phyloP scores from a whole-genome alignment of 2,329 filamentous ascomycete species.

The Thermothelomyces thermophilus region DNA sequence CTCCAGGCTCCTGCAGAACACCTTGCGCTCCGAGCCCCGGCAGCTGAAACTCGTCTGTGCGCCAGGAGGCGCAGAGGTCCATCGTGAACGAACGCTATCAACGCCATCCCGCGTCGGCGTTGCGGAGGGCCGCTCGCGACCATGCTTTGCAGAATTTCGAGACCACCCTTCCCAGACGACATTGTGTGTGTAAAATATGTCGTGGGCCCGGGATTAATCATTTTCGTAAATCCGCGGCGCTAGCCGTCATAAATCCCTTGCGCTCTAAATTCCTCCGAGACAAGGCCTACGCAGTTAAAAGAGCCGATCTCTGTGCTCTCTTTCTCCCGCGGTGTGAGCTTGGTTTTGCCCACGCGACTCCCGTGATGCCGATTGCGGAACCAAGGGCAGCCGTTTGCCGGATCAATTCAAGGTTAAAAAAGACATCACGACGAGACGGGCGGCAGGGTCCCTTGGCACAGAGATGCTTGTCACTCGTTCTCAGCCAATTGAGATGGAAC shows the following conservation, averaged over 20 bases:
- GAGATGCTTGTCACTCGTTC: too few relatives aligned
- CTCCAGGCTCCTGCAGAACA: slow-evolving; percentile 16
- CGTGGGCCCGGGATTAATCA: not conserved
- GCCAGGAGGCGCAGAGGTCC: slow-evolving; percentile 13
- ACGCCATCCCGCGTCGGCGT: not conserved
- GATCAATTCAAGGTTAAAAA: slow-evolving; percentile 8
- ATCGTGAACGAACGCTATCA: not conserved
- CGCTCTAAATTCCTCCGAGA: slow-evolving; percentile 12
- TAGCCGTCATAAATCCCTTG: slow-evolving; percentile 1
- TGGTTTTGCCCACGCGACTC: not conserved
- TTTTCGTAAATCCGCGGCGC: not conserved
- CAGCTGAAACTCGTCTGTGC: slow-evolving; percentile 27
- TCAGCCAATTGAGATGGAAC: too few relatives aligned
- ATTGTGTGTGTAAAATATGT: not conserved
- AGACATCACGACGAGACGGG: too few relatives aligned
- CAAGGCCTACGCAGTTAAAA: slow-evolving; percentile 11
- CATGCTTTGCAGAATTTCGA: not conserved
- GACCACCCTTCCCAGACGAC: not conserved
- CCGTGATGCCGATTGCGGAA: slow-evolving; percentile 2
- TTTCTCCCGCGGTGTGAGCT: not conserved
- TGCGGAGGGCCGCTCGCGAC: not conserved
- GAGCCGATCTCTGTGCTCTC: not conserved
- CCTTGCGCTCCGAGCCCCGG: slow-evolving; percentile 18
- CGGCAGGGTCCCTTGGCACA: too few relatives aligned
- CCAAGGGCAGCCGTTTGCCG: slow-evolving; percentile 5